phyloP scores from a whole-genome alignment of 345 rosid species.

The Brassica nigra region DNA sequence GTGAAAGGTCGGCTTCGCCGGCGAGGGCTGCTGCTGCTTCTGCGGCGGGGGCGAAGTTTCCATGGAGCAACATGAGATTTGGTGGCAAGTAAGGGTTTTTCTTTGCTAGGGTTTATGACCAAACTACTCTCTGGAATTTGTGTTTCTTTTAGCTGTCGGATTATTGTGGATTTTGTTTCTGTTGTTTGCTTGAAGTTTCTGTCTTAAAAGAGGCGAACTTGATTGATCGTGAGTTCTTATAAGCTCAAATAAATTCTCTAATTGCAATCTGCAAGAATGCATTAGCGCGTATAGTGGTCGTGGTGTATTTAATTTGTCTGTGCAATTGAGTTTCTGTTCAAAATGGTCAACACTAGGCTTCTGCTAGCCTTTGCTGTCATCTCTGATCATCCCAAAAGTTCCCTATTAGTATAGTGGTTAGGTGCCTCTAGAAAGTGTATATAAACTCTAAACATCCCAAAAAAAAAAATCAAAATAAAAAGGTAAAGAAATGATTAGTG shows the following conservation, averaged over 20 bases:
- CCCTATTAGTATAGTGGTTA: background rate
- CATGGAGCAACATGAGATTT: constrained; percentile 78
- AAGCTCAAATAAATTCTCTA: constrained; percentile 4
- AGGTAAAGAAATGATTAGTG: background rate
- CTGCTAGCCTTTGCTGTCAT: background rate
- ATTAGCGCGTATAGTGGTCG: background rate
- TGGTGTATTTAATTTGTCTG: background rate
- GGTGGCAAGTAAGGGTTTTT: constrained; percentile 42
- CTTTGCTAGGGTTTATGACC: constrained; percentile 23
- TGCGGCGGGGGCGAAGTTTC: constrained; percentile 52
- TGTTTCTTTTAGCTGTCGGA: constrained; percentile 26
- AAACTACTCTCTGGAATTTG: constrained; percentile 1
- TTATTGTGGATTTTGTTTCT: background rate
- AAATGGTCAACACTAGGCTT: background rate
- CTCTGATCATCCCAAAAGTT: background rate
- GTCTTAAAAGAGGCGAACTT: constrained; percentile 17
- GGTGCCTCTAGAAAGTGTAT: background rate
- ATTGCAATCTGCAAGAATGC: background rate
- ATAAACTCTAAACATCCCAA: background rate
- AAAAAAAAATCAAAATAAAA: background rate
- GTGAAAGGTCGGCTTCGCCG: constrained; percentile 25
- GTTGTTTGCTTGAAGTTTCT: background rate
- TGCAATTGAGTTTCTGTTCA: background rate
- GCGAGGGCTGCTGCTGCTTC: constrained; percentile 28
- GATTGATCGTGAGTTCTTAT: constrained; percentile 20